phyloP scores from a whole-genome alignment of 371 early-diverging fungal species.

The Mucor velutinosus region DNA sequence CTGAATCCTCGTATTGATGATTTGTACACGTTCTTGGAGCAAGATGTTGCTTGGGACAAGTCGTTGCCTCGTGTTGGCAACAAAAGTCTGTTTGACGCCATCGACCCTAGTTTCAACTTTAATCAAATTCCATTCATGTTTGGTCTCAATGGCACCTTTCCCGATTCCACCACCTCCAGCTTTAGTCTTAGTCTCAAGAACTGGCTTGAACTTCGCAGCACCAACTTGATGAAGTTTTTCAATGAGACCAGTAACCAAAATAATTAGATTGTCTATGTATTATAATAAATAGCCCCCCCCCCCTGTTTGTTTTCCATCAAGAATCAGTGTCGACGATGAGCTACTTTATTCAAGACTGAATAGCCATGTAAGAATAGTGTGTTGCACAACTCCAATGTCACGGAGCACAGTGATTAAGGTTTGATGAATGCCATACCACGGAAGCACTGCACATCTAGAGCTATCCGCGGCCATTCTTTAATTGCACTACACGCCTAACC shows the following conservation, averaged over 20 bases:
- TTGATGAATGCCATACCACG: neutral
- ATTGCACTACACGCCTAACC: neutral
- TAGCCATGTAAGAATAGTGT: neutral
- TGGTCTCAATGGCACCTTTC: neutral
- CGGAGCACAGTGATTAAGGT: neutral
- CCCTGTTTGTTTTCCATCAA: neutral
- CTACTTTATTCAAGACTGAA: too few species aligned
- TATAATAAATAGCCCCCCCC: neutral
- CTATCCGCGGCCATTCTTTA: neutral
- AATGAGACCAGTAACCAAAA: neutral
- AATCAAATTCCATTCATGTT: neutral
- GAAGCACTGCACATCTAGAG: neutral
- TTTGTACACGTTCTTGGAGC: constrained; percentile 8
- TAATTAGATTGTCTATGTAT: neutral
- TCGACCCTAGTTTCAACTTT: neutral
- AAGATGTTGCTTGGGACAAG: constrained; percentile 35
- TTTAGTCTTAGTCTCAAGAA: constrained; percentile 3
- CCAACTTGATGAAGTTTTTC: constrained; percentile 8
- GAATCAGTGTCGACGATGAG: too few species aligned
- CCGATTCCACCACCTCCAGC: neutral
- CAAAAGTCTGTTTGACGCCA: neutral
- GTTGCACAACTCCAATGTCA: neutral
- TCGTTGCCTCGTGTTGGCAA: constrained; percentile 16
- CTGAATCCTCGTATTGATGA: constrained; percentile 21
- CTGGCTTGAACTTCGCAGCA: constrained; percentile 11